phyloP scores from a whole-genome alignment of 352 stramenopile genomes.

The Plasmopara muralis region DNA sequence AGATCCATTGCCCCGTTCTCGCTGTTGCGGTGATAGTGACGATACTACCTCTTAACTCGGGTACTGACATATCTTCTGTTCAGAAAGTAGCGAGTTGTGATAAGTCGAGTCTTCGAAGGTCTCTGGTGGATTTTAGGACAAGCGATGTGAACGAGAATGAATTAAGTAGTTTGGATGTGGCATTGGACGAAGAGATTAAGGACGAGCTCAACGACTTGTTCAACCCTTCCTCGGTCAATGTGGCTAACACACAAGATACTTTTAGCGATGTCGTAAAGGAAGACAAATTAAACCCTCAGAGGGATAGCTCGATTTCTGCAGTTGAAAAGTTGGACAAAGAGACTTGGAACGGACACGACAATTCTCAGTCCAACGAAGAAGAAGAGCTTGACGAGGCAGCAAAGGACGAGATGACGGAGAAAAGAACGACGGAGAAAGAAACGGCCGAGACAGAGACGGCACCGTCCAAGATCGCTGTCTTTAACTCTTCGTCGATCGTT shows the following conservation, averaged over 20 bases:
- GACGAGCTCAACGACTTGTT: neutral
- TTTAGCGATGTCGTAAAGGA: neutral
- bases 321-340: neutral
- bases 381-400: too few relatives aligned
- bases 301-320: neutral
- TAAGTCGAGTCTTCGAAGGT: neutral
- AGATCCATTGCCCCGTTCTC: neutral
- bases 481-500: neutral
- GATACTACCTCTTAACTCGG: neutral
- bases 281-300: neutral
- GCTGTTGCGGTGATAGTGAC: neutral
- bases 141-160: neutral
- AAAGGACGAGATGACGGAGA: neutral
- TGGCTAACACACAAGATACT: neutral
- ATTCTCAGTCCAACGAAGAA: too few relatives aligned
- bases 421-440: too few relatives aligned
- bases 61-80: neutral
- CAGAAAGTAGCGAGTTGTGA: neutral
- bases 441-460: neutral
- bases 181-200: neutral
- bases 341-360: too few relatives aligned
- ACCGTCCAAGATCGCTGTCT: neutral
- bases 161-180: neutral
- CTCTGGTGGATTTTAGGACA: too few relatives aligned
- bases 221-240: neutral